Percentiles rank a stretch among this genome's conserved stretches.
phyloP scores from a whole-genome alignment of 352 stramenopile genomes.

The Globisporangium nagaii region DNA sequence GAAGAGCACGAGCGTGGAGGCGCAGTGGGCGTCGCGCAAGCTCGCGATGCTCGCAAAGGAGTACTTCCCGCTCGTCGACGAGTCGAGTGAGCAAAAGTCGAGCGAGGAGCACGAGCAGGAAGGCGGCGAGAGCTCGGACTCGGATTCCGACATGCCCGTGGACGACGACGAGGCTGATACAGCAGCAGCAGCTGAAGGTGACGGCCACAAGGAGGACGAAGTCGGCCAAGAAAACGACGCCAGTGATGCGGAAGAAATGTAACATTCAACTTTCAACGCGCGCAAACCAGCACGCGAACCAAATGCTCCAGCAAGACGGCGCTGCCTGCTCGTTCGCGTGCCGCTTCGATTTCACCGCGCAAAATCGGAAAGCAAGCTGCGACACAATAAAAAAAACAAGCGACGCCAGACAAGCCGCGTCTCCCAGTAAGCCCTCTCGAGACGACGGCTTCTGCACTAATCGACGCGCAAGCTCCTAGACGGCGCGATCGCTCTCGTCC shows the following conservation, averaged over 20 bases:
- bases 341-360: background rate
- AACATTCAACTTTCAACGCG: conserved; percentile 2
- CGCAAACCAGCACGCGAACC: background rate
- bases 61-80: conserved; percentile 47
- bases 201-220: conserved; percentile 10
- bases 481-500: conserved; percentile 12
- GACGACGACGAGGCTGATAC: background rate
- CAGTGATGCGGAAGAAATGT: background rate
- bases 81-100: conserved; percentile 14
- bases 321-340: too few relatives aligned
- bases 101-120: conserved; percentile 7
- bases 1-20: conserved; percentile 45
- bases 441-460: background rate
- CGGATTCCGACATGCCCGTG: conserved; percentile 27
- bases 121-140: conserved; percentile 17
- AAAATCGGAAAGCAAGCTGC: conserved; percentile 14
- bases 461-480: too few relatives aligned
- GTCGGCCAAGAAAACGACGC: conserved; percentile 3
- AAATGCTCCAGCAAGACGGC: too few relatives aligned
- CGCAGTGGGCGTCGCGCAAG: conserved; percentile 49
- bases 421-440: background rate
- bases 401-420: background rate
- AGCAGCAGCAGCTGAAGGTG: conserved; percentile 7
- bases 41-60: conserved; percentile 56
- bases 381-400: conserved; percentile 8